Conservation (phyloP, 2,329 filamentous ascomycete genomes). For the Phialemonium atrogriseum region DNA sequence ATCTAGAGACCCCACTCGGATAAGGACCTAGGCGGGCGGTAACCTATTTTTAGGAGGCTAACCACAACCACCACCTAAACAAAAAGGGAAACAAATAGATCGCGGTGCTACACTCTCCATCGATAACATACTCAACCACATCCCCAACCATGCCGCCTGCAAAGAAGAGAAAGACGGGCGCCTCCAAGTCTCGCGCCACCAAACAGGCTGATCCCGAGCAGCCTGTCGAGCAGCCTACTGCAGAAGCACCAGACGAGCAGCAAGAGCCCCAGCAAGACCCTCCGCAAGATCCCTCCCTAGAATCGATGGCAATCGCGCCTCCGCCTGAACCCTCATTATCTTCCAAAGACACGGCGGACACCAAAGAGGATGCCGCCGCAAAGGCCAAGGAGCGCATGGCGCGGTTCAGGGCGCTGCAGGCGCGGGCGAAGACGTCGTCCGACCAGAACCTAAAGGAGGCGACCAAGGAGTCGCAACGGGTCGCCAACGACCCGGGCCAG, state of each 20-base stretch:
- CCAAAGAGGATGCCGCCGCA: not conserved
- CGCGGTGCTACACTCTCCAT: no score
- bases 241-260: constrained; percentile 4
- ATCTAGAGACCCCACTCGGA: no score
- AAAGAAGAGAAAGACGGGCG: constrained; percentile 21
- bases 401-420: constrained; percentile 81
- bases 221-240: constrained; percentile 5
- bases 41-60: no score
- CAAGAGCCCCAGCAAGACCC: constrained; percentile 1
- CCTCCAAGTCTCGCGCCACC: constrained; percentile 4
- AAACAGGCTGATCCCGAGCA: constrained; percentile 3
- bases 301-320: no score
- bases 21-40: no score
- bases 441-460: constrained; percentile 77
- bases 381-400: constrained; percentile 60
- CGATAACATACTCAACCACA: no score
- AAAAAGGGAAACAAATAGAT: no score
- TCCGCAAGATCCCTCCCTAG: no score
- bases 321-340: no score
- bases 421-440: constrained; percentile 64
- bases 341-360: not conserved
- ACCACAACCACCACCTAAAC: no score
- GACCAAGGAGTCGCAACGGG: constrained; percentile 70
- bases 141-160: constrained; percentile 17
- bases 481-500: constrained; percentile 68